Conservation (phyloP, 495 filamentous ascomycete species). For the Neurospora sp. region DNA sequence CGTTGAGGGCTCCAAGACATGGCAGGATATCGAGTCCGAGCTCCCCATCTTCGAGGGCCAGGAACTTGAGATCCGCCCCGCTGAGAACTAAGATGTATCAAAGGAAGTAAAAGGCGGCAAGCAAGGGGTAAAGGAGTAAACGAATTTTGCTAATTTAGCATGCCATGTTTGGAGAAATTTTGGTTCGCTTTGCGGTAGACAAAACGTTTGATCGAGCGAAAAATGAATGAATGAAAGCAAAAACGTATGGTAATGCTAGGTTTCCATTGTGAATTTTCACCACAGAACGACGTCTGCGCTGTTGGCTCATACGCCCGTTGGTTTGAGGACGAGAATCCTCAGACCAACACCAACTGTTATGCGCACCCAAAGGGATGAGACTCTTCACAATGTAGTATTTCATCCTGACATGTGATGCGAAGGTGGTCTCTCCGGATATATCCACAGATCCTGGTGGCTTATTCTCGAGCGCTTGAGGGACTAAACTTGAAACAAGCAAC, state of each 20-base stretch:
- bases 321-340: not conserved
- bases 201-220: not conserved
- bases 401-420: not conserved
- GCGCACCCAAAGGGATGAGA: not conserved
- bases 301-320: not conserved
- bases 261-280: not conserved
- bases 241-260: not conserved
- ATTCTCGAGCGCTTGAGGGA: not conserved
- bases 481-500: not conserved
- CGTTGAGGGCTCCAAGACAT: conserved; percentile 47
- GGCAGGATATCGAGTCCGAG: conserved; percentile 48
- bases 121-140: not conserved
- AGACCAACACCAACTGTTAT: not conserved
- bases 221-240: not conserved
- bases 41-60: conserved; percentile 52
- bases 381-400: not conserved
- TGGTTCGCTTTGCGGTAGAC: not conserved
- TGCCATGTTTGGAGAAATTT: not conserved
- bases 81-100: not conserved
- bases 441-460: not conserved
- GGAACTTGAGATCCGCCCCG: conserved; percentile 28
- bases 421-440: not conserved
- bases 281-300: not conserved
- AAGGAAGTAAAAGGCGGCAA: not conserved
- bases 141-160: not conserved